These are phyloP conservation scores for Rhodotorula babjevae DNA, from an alignment of 768 basidiomycete genomes.

Conservation along the genomic window DNA sequence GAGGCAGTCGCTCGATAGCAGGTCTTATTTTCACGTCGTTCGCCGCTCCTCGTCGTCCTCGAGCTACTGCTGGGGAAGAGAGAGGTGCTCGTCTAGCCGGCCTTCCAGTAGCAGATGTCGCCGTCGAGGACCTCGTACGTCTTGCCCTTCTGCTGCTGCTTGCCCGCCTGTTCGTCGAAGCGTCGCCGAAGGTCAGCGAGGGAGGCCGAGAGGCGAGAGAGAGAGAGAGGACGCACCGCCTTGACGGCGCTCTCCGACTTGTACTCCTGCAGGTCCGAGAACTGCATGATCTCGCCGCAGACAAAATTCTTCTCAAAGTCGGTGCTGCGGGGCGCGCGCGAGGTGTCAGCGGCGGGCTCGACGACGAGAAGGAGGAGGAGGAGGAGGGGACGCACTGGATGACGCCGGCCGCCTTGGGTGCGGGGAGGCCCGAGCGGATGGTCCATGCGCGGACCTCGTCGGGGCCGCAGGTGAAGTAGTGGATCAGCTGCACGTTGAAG, in stretches of 20 bases:
- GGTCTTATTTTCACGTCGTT: too few relatives aligned
- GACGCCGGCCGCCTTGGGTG: constrained; percentile 94
- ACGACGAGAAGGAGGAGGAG: not conserved
- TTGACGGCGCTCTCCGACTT: constrained; percentile 88
- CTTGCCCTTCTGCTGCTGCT: constrained; percentile 91
- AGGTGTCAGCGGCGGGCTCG: not conserved
- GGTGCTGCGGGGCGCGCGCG: constrained; percentile 53
- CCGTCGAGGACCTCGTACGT: constrained; percentile 66
- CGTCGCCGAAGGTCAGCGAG: not conserved
- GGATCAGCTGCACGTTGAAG: constrained; percentile 62
- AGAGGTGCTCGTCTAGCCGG: not conserved
- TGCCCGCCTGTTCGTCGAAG: constrained; percentile 56
- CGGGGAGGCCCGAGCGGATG: constrained; percentile 85
- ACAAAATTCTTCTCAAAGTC: constrained; percentile 99
- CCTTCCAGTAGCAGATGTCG: constrained; percentile 71
- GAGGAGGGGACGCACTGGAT: constrained; percentile 62
- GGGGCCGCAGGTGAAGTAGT: constrained; percentile 95
- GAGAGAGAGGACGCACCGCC: constrained; percentile 53
- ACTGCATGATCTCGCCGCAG: constrained; percentile 94
- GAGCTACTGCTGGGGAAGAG: too few relatives aligned
- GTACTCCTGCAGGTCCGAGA: constrained; percentile 80
- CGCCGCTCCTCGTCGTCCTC: too few relatives aligned
- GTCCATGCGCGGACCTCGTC: constrained; percentile 98
- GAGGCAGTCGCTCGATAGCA: too few relatives aligned
- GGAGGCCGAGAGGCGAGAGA: not conserved